Conservation (phyloP, 1,284 basidiomycete genomes). For the Malassezia sp. region DNA sequence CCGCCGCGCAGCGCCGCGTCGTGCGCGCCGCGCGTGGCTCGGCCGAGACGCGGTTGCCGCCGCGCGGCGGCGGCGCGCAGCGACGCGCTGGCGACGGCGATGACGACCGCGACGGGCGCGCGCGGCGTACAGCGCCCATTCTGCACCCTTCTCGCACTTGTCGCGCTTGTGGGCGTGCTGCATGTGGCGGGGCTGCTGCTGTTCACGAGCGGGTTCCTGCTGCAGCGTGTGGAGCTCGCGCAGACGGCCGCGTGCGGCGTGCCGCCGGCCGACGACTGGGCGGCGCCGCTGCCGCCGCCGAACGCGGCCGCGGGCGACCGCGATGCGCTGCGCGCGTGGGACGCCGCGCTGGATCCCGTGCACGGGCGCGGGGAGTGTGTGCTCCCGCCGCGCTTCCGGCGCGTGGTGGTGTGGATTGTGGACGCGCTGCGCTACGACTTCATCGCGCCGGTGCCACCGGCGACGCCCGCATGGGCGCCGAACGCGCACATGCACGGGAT, state of each 20-base stretch:
- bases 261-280: background rate
- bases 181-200: constrained; percentile 28
- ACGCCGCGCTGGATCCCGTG: constrained; percentile 13
- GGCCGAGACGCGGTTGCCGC: background rate
- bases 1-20: background rate
- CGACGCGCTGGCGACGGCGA: background rate
- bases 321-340: constrained; percentile 21
- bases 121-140: too few species aligned
- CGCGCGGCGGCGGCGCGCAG: background rate
- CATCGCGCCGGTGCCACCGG: constrained; percentile 57
- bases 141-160: constrained; percentile 19
- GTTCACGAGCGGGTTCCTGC: constrained; percentile 41
- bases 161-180: constrained; percentile 20
- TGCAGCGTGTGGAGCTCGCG: constrained; percentile 31
- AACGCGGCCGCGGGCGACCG: constrained; percentile 11
- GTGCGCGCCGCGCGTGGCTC: background rate
- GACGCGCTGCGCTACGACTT: constrained; percentile 94
- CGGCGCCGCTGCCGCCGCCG: constrained; percentile 16
- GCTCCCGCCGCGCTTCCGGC: constrained; percentile 23
- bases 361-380: constrained; percentile 26
- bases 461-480: constrained; percentile 50
- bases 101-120: background rate
- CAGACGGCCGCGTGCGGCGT: constrained; percentile 8
- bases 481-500: constrained; percentile 65
- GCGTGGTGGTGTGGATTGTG: constrained; percentile 74